phyloP scores from a whole-genome alignment of 1,284 basidiomycete genomes.

The Mycocalia duriaeana region DNA sequence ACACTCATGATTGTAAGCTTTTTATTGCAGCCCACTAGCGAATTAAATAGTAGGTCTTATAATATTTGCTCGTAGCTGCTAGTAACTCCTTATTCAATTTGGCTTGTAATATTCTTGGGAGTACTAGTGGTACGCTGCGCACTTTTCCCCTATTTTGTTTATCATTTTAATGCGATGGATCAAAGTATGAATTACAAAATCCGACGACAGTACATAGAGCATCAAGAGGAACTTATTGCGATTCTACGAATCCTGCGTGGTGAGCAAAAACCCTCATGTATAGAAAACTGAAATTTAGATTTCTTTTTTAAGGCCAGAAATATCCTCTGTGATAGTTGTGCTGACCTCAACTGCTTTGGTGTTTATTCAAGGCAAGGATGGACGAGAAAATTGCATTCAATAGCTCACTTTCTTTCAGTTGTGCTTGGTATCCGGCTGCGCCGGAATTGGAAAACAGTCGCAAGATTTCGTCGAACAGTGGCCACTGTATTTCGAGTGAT shows the following conservation, averaged over 20 bases:
- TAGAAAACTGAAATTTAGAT: neutral
- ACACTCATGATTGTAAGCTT: constrained; percentile 11
- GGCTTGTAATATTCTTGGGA: constrained; percentile 11
- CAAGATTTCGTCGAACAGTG: constrained; percentile 14
- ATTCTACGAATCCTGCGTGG: neutral
- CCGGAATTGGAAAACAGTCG: constrained; percentile 12
- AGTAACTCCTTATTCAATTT: constrained; percentile 11
- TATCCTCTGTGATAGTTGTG: neutral
- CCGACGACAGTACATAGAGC: neutral
- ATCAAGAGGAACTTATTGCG: neutral
- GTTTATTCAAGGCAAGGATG: neutral
- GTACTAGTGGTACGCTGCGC: constrained; percentile 9
- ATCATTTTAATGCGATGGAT: neutral
- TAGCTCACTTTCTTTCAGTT: constrained; percentile 8
- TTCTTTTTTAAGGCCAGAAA: neutral
- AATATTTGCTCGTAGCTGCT: constrained; percentile 5
- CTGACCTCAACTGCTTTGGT: neutral
- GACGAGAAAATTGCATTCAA: constrained; percentile 1
- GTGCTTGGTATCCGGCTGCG: constrained; percentile 18
- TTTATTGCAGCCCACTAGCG: neutral
- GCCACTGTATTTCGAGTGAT: constrained; percentile 24
- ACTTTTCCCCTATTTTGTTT: neutral
- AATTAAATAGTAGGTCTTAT: neutral
- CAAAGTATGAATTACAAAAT: neutral
- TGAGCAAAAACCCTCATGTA: neutral